These are phyloP conservation scores for Apiospora phragmitis DNA, from an alignment of 2,329 filamentous ascomycete genomes.

Conservation along the genomic window DNA sequence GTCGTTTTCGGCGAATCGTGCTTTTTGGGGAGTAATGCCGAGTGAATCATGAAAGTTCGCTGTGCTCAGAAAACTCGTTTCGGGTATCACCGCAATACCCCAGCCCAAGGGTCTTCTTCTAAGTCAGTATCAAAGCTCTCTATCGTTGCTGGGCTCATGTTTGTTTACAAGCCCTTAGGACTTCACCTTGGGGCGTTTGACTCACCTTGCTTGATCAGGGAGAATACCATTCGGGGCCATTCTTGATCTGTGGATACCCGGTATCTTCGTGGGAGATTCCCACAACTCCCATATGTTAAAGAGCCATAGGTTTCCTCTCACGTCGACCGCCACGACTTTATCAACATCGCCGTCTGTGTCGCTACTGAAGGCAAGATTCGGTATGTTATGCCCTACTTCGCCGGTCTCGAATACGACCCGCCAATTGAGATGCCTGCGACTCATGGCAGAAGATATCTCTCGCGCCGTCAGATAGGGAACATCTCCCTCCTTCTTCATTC, in stretches of 20 bases:
- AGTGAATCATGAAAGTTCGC: constrained; percentile 30
- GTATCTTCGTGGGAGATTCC: constrained; percentile 1
- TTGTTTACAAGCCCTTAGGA: constrained; percentile 14
- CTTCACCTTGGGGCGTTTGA: constrained; percentile 9
- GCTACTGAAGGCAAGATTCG: constrained; percentile 53
- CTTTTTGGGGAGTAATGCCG: constrained; percentile 28
- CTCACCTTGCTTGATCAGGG: constrained; percentile 22
- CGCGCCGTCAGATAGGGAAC: constrained; percentile 18
- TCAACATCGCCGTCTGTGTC: constrained; percentile 48
- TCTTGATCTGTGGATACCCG: neutral
- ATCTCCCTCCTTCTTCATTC: neutral
- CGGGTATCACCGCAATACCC: constrained; percentile 49
- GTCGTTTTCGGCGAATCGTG: constrained; percentile 17
- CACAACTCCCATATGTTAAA: constrained; percentile 52
- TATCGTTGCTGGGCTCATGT: constrained; percentile 25
- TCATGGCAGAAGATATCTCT: constrained; percentile 36
- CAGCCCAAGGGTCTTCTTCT: constrained; percentile 39
- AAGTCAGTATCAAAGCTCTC: constrained; percentile 18
- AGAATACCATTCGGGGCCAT: neutral
- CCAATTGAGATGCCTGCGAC: constrained; percentile 48
- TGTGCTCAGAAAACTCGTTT: constrained; percentile 41
- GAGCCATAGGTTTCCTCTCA: constrained; percentile 49
- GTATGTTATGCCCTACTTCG: constrained; percentile 45
- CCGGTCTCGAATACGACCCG: constrained; percentile 47
- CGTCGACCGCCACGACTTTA: constrained; percentile 52